Percentiles rank a stretch among this genome's conserved stretches.
Conservation (phyloP, 1,284 basidiomycete genomes). For the Rhizoctonia solani region DNA sequence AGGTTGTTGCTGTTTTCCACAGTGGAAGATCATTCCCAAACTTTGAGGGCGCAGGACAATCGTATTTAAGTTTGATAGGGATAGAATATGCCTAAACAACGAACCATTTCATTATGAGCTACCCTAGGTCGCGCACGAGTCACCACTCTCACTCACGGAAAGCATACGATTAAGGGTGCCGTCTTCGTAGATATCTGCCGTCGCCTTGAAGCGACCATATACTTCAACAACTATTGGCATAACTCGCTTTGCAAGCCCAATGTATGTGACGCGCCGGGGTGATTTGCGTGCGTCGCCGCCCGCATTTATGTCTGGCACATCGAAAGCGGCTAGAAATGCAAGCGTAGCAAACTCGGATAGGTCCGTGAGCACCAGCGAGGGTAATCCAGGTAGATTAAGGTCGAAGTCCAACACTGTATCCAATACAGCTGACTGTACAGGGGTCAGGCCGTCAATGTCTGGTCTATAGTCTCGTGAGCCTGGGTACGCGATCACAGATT, state of each 20-base stretch:
- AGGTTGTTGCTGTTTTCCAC: constrained; percentile 87
- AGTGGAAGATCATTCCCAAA: constrained; percentile 83
- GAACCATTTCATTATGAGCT: constrained; percentile 3
- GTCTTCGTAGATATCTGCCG: constrained; percentile 69
- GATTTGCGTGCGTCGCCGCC: constrained; percentile 47
- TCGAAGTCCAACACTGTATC: constrained; percentile 71
- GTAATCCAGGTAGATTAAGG: constrained; percentile 60
- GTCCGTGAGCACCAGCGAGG: constrained; percentile 78
- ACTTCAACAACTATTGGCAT: constrained; percentile 82
- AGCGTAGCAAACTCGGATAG: constrained; percentile 84
- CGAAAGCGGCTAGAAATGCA: constrained; percentile 79
- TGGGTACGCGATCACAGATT: constrained; percentile 80
- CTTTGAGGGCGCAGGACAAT: constrained; percentile 85
- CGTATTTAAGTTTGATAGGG: constrained; percentile 92
- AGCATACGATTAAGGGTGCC: constrained; percentile 83
- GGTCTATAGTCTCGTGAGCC: constrained; percentile 83
- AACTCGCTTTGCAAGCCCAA: constrained; percentile 82
- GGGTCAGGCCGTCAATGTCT: constrained; percentile 82
- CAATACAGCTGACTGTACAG: constrained; percentile 77
- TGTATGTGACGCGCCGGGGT: constrained; percentile 77
- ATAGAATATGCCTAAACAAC: constrained; percentile 76
- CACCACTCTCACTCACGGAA: constrained; percentile 57
- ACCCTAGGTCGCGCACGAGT: constrained; percentile 24
- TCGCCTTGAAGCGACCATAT: constrained; percentile 64
- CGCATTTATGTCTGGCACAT: constrained; percentile 47